Evolutionary conservation across 2,329 filamentous ascomycete genomes (phyloP), one percentile per base, ranked within the genome.

Genomic region (Fusarium illudens): DNA sequence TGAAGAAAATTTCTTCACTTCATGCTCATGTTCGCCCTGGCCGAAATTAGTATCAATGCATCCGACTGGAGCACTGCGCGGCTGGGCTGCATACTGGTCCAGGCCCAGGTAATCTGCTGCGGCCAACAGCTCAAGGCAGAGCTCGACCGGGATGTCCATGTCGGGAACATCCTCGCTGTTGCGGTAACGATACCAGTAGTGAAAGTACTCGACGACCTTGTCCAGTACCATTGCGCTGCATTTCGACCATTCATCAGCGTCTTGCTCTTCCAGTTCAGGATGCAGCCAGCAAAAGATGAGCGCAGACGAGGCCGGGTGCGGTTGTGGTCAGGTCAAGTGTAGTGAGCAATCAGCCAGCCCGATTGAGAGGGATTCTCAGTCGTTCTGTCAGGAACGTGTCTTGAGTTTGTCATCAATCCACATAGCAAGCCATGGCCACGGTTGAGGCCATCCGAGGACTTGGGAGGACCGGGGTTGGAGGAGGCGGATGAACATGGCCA

Each of bases 151-250:
- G 61, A 94, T 90, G 15, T 94, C 91, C 89, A 94, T 91, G 74
- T 95, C 92, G 5, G 90, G 89, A 19, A 94, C 91, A 72, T 93
- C 89, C 71, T 90, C 89, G 69, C 83, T 83, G 69, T 93, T 86
- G 53, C 86, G 85, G 79, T 92, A 86, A 73, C 89, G 90, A 79
- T 93, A 90, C 82, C 91, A 92, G 82, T 94, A 94, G 76, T 93
- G 92, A 65, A 94, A 90, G 79, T 94, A 95, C 79, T 94, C 91
- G 77, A 90, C 91, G 30, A 94, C 89, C 76, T 93, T 93, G 77
- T 94, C 92, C 3, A 95, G 87, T 6, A 94, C 87, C 55, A 90
- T 82, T 67, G 88, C 90, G 79, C 91, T 94, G 76, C 69, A 58
- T 63, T 67, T 59, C 17, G 50, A 65, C 44, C 58, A 72, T 51